A percentile compares a stretch with the other conserved stretches of the same genome.
Conservation (phyloP, 2,329 filamentous ascomycete genomes). For the Blumeria graminis region DNA sequence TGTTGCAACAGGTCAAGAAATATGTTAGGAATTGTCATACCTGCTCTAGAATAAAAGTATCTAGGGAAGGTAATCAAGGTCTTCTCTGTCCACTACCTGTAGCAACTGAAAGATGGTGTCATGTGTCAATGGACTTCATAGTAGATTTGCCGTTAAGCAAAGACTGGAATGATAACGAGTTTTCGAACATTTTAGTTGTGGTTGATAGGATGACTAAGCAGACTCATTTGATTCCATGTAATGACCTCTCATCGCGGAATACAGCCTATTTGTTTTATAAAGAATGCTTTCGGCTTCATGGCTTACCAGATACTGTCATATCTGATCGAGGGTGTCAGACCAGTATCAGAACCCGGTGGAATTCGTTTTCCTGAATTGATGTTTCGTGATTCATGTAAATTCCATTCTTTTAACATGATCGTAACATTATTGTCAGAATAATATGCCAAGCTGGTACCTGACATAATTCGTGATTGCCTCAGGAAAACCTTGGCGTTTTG, state of each 20-base stretch:
- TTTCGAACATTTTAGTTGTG: neutral
- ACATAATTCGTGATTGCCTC: too few species aligned
- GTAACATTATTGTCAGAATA: too few species aligned
- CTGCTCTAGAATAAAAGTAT: neutral
- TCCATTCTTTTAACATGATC: too few species aligned
- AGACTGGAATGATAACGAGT: neutral
- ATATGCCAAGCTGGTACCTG: too few species aligned
- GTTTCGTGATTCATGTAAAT: too few species aligned
- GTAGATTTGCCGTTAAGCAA: neutral
- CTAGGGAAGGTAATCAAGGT: neutral
- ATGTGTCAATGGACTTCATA: neutral
- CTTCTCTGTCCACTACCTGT: neutral
- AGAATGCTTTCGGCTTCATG: neutral
- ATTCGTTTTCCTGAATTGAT: too few species aligned
- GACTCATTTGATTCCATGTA: neutral
- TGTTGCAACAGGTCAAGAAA: neutral
- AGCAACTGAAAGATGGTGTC: neutral
- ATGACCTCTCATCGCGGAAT: neutral
- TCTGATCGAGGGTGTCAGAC: slow-evolving; percentile 6
- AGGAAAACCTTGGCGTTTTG: too few species aligned
- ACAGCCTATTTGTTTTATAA: neutral
- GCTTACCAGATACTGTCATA: slow-evolving; percentile 3
- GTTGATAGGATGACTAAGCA: neutral
- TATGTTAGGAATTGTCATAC: neutral
- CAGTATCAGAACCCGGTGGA: too few species aligned